These are phyloP conservation scores for Hordeum vulgare DNA, from an alignment of 176 grass and related monocot genomes.

Conservation along the genomic window MorexV3_pseudomolecules_assembly NC_058524.1:70015920-70016419, in stretches of 20 bases:
- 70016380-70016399: background rate
- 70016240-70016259: background rate
- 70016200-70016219: background rate
- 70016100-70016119: background rate
- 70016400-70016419: background rate
- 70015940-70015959: slow-evolving; percentile 81
- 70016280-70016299: background rate
- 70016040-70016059: background rate
- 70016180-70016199: background rate
- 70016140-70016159: background rate
- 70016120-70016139: background rate
- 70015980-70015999: slow-evolving; percentile 41
- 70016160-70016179: background rate
- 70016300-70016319: background rate
- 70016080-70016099: background rate
- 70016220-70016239: background rate
- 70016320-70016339: background rate
- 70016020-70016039: background rate
- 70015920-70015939: slow-evolving; percentile 80
- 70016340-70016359: background rate
- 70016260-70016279: background rate
- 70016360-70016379: background rate
- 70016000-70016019: background rate
- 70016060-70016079: background rate
- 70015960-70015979: slow-evolving; percentile 64